phyloP scores from a whole-genome alignment of 2,329 filamentous ascomycete species.

The Xylariaceae sp. region DNA sequence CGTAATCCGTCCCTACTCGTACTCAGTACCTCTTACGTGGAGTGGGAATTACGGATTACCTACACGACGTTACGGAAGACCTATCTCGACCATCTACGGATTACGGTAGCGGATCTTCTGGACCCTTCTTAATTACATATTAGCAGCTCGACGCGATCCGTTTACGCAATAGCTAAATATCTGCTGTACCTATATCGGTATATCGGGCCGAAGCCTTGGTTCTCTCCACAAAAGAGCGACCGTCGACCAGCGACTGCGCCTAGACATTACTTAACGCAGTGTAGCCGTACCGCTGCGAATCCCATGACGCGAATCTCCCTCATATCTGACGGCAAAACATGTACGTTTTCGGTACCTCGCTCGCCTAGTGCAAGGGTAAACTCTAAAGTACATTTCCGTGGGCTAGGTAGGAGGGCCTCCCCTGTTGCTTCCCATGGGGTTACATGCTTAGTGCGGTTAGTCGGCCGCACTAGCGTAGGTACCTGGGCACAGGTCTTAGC shows the following conservation, averaged over 20 bases:
- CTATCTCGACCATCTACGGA: too few species aligned
- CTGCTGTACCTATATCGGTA: not conserved
- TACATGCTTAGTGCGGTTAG: not conserved
- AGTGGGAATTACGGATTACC: too few species aligned
- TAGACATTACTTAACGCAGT: constrained; percentile 6
- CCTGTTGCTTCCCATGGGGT: not conserved
- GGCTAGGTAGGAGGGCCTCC: not conserved
- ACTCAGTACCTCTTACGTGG: too few species aligned
- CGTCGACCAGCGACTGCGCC: too few species aligned
- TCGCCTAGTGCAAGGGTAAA: not conserved
- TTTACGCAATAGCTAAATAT: not conserved
- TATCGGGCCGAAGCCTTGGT: not conserved
- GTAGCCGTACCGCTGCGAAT: not conserved
- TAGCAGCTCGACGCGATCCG: not conserved
- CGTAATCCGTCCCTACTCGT: too few species aligned
- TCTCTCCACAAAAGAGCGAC: not conserved
- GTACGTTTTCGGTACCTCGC: not conserved
- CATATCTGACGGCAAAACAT: not conserved
- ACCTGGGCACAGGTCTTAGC: not conserved
- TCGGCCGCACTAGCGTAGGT: too few species aligned
- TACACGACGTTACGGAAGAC: too few species aligned
- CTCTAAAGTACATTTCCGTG: not conserved
- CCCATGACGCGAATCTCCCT: not conserved
- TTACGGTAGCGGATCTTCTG: not conserved
- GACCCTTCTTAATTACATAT: not conserved